phyloP scores from a whole-genome alignment of 495 filamentous ascomycete species.

The Penicillium silybi region DNA sequence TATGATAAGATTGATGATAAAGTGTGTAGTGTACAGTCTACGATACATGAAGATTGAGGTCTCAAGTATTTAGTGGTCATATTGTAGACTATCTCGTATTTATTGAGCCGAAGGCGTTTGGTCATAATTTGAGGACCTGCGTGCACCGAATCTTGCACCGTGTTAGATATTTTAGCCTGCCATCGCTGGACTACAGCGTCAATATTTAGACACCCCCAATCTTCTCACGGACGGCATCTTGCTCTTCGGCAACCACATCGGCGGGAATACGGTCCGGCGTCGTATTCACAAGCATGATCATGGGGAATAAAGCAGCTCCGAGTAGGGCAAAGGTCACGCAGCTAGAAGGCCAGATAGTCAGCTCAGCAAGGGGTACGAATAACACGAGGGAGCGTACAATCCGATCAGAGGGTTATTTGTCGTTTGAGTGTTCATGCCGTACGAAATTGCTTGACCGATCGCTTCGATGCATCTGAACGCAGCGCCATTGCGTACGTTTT shows the following conservation, averaged over 20 bases:
- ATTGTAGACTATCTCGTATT: too few relatives aligned
- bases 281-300: conserved; percentile 28
- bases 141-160: not conserved
- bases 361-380: not conserved
- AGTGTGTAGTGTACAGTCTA: too few relatives aligned
- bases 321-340: conserved; percentile 25
- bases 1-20: too few relatives aligned
- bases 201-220: not conserved
- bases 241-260: conserved; percentile 26
- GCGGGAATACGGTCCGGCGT: conserved; percentile 30
- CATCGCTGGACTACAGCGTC: not conserved
- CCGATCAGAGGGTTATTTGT: conserved; percentile 22
- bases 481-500: conserved; percentile 30
- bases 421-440: conserved; percentile 31
- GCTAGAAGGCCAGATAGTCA: conserved; percentile 8
- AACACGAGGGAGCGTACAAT: conserved; percentile 19
- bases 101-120: not conserved
- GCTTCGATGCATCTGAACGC: conserved; percentile 30
- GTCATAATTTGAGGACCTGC: not conserved
- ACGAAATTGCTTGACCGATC: conserved; percentile 27
- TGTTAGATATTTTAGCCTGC: not conserved
- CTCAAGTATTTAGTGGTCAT: too few relatives aligned
- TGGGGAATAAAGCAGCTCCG: conserved; percentile 18
- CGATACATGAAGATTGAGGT: too few relatives aligned
- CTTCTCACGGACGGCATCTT: conserved; percentile 17